Evolutionary conservation across 1,284 basidiomycete genomes (phyloP), one percentile per base, ranked within the genome.

Genomic region (Puccinia coronata): DNA sequence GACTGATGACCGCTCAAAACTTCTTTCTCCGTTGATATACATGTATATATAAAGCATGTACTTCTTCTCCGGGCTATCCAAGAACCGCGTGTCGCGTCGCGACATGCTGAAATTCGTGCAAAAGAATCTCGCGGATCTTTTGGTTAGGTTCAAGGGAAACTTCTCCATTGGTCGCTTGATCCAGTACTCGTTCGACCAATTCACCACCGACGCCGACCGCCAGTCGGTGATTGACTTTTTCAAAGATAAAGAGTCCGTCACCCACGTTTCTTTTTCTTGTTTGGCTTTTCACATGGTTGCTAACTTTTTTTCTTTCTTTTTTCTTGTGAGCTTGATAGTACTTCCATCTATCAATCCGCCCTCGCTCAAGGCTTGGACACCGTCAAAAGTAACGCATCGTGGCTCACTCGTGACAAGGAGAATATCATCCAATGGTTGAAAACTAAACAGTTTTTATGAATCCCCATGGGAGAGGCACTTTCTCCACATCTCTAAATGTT

Each of bases 131-230:
- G 85, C 85, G 47, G 82, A 83, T 55, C 83, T 88, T 53, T 80
- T 82, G 88, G 91, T 81, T 91, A 92, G 57, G 90, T 95, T 92
- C 90, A 86, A 85, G 89, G 61, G 80, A 69, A 84, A 84, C 81
- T 85, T 85, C 57, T 85, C 84, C 49, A 84, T 86, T 53, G 83
- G 83, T 39, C 78, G 85, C 47, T 83, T 88, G 34, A 84, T 86
- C 63, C 83, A 85, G 90, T 87, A 88, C 79, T 88, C 91, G 9
- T 90, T 94, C 86, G 87, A 87, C 41, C 86, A 87, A 55, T 88
- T 97, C 82, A 90, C 91, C 25, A 90, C 89, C 25, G 88, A 91
- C 83, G 87, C 91, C 83, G 95, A 97, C 87, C 89, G 90, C 36
- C 86, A 90, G 72, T 88, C 88, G 9, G 89, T 91, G 31, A 90